A percentile compares a stretch with the other conserved stretches of the same genome.
Evolutionary conservation across 192 early-diverging fungal genomes (phyloP).

Genomic region (Lunasporangiospora selenospora): DNA sequence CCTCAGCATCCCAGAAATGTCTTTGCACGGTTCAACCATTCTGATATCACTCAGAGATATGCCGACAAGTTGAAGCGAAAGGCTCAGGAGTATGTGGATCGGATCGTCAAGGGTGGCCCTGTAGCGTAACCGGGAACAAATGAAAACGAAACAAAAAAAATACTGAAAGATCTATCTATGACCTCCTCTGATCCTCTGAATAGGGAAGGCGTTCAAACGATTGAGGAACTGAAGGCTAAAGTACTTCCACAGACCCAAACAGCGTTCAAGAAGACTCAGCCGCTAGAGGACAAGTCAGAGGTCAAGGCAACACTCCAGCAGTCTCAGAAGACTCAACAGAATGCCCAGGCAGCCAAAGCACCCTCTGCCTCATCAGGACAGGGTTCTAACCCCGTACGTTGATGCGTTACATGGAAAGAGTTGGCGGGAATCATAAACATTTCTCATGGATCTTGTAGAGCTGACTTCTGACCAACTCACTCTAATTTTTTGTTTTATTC

Average conservation of each 20-base stretch:
- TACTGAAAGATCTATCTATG: background rate
- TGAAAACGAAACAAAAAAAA: background rate
- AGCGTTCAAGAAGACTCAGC: constrained; percentile 18
- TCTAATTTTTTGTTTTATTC: background rate
- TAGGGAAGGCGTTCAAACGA: constrained; percentile 56
- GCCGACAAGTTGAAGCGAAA: constrained; percentile 62
- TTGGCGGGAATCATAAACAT: no score
- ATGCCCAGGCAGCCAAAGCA: no score
- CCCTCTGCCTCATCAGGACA: background rate
- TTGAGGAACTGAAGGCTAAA: constrained; percentile 54
- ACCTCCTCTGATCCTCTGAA: background rate
- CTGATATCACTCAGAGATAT: constrained; percentile 71
- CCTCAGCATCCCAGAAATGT: constrained; percentile 12
- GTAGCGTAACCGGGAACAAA: background rate
- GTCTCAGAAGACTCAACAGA: background rate
- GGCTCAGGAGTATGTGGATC: constrained; percentile 55
- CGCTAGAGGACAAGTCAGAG: constrained; percentile 17
- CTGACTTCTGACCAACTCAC: background rate
- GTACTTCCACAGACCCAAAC: constrained; percentile 12
- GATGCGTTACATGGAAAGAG: no score
- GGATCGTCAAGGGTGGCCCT: background rate
- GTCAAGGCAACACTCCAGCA: background rate
- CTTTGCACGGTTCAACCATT: constrained; percentile 38
- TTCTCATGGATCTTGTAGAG: no score
- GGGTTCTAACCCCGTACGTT: background rate